These are phyloP conservation scores for Penicillium hordei DNA, from an alignment of 2,329 filamentous ascomycete species.

Conservation along the genomic window DNA sequence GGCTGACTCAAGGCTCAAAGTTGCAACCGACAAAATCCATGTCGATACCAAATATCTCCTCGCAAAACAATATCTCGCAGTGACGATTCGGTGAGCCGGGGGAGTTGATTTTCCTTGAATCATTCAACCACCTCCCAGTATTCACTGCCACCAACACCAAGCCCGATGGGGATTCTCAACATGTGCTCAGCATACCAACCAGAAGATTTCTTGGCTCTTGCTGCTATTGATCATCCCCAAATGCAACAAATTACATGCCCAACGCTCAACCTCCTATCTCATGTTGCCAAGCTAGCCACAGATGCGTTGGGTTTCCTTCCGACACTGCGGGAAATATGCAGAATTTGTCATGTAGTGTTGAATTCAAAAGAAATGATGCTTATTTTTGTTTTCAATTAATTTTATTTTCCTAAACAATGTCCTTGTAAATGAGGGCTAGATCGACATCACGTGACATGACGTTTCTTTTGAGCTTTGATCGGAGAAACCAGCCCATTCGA, in stretches of 20 bases:
- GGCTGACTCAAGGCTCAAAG: background rate
- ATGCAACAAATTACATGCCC: constrained; percentile 1
- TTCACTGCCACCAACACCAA: background rate
- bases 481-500: background rate
- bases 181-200: background rate
- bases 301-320: background rate
- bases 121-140: background rate
- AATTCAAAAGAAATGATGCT: background rate
- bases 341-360: background rate
- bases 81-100: background rate
- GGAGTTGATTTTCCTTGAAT: background rate
- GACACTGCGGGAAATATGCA: background rate
- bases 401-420: background rate
- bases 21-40: no score
- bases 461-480: constrained; percentile 18
- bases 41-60: background rate
- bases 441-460: constrained; percentile 24
- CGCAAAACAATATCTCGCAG: background rate
- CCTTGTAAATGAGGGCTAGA: background rate
- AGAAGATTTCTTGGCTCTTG: background rate
- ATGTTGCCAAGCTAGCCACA: background rate
- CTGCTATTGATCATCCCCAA: background rate
- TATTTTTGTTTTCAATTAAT: background rate
- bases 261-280: background rate
- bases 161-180: background rate